These are phyloP conservation scores for Rhynchosporium secalis DNA, from an alignment of 2,329 filamentous ascomycete genomes.

Conservation along the genomic window DNA sequence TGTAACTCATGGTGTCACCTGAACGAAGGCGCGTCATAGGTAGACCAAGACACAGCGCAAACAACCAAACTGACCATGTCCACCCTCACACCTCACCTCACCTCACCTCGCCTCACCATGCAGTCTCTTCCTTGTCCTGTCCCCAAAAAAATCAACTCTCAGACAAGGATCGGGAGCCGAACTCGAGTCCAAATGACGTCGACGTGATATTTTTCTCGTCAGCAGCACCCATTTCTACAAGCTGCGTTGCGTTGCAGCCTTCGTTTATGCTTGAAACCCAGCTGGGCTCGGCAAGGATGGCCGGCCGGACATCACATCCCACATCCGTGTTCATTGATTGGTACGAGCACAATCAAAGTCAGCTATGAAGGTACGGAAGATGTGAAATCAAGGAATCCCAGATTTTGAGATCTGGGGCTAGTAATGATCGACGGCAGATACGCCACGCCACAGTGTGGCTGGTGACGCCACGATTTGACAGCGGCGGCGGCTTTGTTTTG, in stretches of 20 bases:
- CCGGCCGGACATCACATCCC: background rate
- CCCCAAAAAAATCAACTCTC: background rate
- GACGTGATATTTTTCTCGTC: constrained; percentile 6
- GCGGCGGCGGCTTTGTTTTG: background rate
- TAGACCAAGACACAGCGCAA: background rate
- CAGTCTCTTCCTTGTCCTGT: background rate
- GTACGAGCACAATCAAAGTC: constrained; percentile 2
- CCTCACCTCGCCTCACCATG: no score
- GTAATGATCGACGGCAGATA: constrained; percentile 3
- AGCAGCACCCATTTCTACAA: background rate
- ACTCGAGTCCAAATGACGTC: constrained; percentile 6
- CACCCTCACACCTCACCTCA: no score
- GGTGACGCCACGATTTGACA: constrained; percentile 16
- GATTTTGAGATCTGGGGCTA: constrained; percentile 3
- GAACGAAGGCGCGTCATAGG: constrained; percentile 14
- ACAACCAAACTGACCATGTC: background rate
- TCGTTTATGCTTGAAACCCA: constrained; percentile 3
- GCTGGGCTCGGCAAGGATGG: background rate
- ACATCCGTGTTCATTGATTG: background rate
- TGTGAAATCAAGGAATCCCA: constrained; percentile 7
- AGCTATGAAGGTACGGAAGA: no score
- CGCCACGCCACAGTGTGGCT: constrained; percentile 20
- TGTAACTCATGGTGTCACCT: constrained; percentile 11
- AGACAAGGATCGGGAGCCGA: background rate
- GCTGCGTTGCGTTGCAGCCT: background rate